Evolutionary conservation across 2,329 filamentous ascomycete genomes (phyloP).

Genomic region (Aaosphaeria arxii): DNA sequence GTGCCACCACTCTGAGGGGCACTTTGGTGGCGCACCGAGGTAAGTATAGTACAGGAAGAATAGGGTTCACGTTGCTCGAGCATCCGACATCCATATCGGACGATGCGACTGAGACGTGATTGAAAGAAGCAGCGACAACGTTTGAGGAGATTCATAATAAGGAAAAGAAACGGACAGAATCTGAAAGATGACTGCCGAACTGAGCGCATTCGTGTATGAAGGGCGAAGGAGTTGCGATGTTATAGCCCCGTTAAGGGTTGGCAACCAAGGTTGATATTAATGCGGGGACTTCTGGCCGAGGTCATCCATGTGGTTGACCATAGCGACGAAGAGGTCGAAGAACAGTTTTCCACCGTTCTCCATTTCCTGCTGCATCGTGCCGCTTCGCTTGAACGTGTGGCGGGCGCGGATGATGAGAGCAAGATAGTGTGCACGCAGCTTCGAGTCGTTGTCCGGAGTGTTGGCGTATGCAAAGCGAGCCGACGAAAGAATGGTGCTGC

Average conservation of each 20-base stretch:
- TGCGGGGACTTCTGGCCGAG: slow-evolving; percentile 26
- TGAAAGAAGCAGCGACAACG: no score
- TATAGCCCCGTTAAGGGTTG: no score
- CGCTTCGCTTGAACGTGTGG: slow-evolving; percentile 86
- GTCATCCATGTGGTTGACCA: slow-evolving; percentile 76
- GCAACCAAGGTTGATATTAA: slow-evolving; percentile 11
- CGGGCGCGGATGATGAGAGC: slow-evolving; percentile 87
- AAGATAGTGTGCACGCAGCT: slow-evolving; percentile 84
- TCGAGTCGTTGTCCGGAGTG: slow-evolving; percentile 87
- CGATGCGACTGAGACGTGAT: neutral
- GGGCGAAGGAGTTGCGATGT: no score
- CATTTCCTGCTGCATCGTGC: slow-evolving; percentile 96
- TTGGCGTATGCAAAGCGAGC: slow-evolving; percentile 88
- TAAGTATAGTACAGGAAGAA: slow-evolving; percentile 31
- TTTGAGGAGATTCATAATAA: no score
- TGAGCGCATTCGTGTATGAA: no score
- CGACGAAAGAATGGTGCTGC: slow-evolving; percentile 78
- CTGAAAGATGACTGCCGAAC: no score
- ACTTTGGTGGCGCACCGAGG: slow-evolving; percentile 18
- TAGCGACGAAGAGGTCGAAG: slow-evolving; percentile 89
- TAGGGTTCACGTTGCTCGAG: slow-evolving; percentile 4
- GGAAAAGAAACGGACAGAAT: no score
- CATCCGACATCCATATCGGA: neutral
- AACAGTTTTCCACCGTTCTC: slow-evolving; percentile 81
- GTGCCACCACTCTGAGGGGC: slow-evolving; percentile 3